phyloP scores from a whole-genome alignment of 2,329 filamentous ascomycete species.

The Dactylellina leptospora region DNA sequence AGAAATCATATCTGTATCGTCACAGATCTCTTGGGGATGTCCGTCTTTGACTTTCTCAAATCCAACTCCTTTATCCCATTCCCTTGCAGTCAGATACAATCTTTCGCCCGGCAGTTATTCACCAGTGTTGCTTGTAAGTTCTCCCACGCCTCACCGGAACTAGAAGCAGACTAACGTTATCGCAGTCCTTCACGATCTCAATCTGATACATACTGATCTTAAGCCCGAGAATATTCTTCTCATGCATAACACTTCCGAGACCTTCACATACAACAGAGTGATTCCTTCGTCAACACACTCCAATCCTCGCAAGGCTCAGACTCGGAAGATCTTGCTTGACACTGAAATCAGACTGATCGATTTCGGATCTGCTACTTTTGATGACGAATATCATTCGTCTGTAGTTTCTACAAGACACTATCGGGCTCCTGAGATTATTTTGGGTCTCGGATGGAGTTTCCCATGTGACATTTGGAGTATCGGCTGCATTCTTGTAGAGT shows the following conservation, averaged over 20 bases:
- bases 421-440: constrained; percentile 74
- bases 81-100: constrained; percentile 97
- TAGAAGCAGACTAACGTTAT: constrained; percentile 3
- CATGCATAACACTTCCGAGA: constrained; percentile 72
- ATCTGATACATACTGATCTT: constrained; percentile 89
- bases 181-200: constrained; percentile 90
- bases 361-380: constrained; percentile 76
- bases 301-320: constrained; percentile 70
- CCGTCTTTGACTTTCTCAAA: constrained; percentile 98
- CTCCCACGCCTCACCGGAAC: background rate
- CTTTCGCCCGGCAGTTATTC: constrained; percentile 91
- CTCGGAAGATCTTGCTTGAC: constrained; percentile 72
- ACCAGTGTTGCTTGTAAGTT: constrained; percentile 96
- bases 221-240: constrained; percentile 77
- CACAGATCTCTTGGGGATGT: constrained; percentile 83
- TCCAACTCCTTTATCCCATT: constrained; percentile 95
- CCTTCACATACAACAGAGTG: constrained; percentile 74
- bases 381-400: constrained; percentile 76
- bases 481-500: constrained; percentile 75
- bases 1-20: constrained; percentile 92
- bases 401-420: constrained; percentile 77
- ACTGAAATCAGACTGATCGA: constrained; percentile 76
- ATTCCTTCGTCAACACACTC: constrained; percentile 73
- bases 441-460: constrained; percentile 75
- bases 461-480: constrained; percentile 80